Conservation (phyloP, 176 grass and related monocot genomes). For the Rhynchospora breviuscula region DNA sequence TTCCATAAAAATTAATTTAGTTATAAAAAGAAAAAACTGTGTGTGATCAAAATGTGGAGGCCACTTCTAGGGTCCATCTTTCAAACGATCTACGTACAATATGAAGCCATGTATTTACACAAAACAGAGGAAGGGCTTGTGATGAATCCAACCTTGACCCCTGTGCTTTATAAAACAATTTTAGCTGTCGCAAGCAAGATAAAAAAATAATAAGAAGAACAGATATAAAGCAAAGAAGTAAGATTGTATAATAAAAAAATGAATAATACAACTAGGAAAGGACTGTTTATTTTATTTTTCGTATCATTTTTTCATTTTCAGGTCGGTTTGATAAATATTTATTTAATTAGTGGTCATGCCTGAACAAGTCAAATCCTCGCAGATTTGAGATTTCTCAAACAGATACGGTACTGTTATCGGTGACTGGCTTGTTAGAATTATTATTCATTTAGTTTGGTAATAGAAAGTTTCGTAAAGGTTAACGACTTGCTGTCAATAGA, state of each 20-base stretch:
- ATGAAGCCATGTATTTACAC: not conserved
- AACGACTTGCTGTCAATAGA: too few species aligned
- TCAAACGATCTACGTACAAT: not conserved
- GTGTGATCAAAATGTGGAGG: constrained; percentile 2
- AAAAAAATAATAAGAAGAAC: not conserved
- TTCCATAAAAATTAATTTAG: not conserved
- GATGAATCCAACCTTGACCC: not conserved
- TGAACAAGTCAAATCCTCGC: not conserved
- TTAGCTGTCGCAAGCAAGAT: constrained; percentile 23
- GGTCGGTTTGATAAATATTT: not conserved
- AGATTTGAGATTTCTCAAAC: not conserved
- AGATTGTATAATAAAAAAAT: not conserved
- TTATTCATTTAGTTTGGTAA: too few species aligned
- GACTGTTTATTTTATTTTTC: not conserved
- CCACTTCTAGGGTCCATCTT: constrained; percentile 14
- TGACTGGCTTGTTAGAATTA: not conserved
- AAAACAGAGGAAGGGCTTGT: not conserved
- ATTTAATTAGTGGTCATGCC: not conserved
- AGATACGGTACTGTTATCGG: not conserved
- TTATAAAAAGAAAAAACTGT: not conserved
- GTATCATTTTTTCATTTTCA: not conserved
- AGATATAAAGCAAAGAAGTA: not conserved
- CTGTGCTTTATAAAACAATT: not conserved
- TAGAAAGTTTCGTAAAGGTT: too few species aligned
- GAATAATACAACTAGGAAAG: not conserved